Base-by-base conservation (phyloP, 306 rosid species). In the Citrullus mucosospermus region DNA sequence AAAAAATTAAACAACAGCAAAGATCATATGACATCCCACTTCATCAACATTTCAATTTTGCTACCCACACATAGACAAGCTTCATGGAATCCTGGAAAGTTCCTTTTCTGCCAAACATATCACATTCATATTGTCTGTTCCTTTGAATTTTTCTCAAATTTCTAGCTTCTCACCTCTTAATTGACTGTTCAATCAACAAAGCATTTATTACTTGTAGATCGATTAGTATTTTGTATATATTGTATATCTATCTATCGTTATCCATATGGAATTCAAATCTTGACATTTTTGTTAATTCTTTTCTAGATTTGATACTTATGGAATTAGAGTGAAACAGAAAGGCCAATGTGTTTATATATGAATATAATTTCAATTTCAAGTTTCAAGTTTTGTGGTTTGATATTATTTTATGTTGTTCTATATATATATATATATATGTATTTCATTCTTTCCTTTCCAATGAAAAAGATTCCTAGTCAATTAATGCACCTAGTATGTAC, bases 51-150 rank as follows among this genome's bases (percentile, higher is more conserved):
- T 13, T 71, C 20, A 25, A 51, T 28, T 30, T 71, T 48, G 22
- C 69, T 15, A 32, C 44, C 12, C 44, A 63, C 44, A 32, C 12
- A 57, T 11, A 66, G 73, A 50, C 77, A 50, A 20, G 12, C 56
- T 71, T 50, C 77, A 72, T 50, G 60, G 77, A 72, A 72, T 72
- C 77, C 77, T 25, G 76, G 76, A 28, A 48, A 71, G 20, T 71
- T 53, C 20, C 36, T 14, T 28, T 71, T 2, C 9, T 44, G n/a
- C 38, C 75, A 70, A 70, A 70, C 36, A 70, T 34, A 70, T 70
- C 57, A 67, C 36, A 44, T 15, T 70, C 15, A 68, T 68, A 32
- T 32, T 32, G 34, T 9, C 30, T 39, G 2, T 43, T 68, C 75
- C 34, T 41, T 20, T 43, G 11, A 6, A 34, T 62, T 62, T 38